Conservation (phyloP, 495 filamentous ascomycete species). For the Tuber melanosporum region DNA sequence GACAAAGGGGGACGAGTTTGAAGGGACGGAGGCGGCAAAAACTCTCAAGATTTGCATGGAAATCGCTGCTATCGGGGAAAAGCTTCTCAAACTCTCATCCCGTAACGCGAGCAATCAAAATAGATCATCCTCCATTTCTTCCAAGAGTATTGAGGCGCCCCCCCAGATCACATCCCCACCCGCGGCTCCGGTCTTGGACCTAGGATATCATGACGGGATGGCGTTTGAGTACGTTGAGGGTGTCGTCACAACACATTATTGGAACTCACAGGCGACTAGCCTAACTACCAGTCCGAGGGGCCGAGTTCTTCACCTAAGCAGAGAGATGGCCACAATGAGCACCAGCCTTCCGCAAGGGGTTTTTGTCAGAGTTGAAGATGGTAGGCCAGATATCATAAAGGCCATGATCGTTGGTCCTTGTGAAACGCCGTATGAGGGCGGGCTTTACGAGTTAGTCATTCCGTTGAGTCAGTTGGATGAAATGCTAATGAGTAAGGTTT, state of each 20-base stretch:
- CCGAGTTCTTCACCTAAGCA: slow-evolving; percentile 43
- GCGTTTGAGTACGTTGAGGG: slow-evolving; percentile 28
- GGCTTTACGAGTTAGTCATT: slow-evolving; percentile 50
- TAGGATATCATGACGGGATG: slow-evolving; percentile 19
- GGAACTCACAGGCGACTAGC: slow-evolving; percentile 15
- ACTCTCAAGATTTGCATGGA: slow-evolving; percentile 26
- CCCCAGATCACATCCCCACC: neutral
- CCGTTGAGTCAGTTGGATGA: neutral
- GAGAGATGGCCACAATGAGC: slow-evolving; percentile 50
- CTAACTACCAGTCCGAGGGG: slow-evolving; percentile 25
- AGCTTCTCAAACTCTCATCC: slow-evolving; percentile 18
- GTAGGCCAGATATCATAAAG: slow-evolving; percentile 54
- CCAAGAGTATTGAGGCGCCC: neutral
- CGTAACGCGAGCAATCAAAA: neutral
- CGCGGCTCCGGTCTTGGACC: slow-evolving; percentile 4
- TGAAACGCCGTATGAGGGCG: slow-evolving; percentile 57
- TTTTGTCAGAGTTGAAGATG: slow-evolving; percentile 52
- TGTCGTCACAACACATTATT: slow-evolving; percentile 23
- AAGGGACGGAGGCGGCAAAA: slow-evolving; percentile 24
- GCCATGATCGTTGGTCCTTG: slow-evolving; percentile 53
- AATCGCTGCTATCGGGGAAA: slow-evolving; percentile 19
- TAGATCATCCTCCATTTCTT: neutral
- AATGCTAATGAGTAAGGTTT: slow-evolving; percentile 42
- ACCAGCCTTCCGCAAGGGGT: slow-evolving; percentile 55
- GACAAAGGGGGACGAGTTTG: slow-evolving; percentile 20